These are phyloP conservation scores for Pyricularia pennisetigena DNA, from an alignment of 2,329 filamentous ascomycete genomes.

Conservation along the genomic window DNA sequence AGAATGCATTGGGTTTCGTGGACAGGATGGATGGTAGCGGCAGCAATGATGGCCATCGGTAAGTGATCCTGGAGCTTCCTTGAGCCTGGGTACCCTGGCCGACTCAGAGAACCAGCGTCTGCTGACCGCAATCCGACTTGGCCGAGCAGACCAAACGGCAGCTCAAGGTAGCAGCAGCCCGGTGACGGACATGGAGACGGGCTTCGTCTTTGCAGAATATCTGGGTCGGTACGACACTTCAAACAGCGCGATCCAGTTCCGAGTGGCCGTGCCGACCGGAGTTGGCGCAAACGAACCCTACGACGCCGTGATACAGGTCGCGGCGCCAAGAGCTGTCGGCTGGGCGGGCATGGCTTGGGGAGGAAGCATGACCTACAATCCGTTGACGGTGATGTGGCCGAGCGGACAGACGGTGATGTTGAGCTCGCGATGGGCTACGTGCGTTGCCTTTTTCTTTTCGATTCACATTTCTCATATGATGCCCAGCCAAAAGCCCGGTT, in stretches of 20 bases:
- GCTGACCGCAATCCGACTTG: neutral
- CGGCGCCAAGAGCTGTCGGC: conserved; percentile 30
- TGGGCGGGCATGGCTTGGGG: conserved; percentile 40
- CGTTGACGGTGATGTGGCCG: conserved; percentile 32
- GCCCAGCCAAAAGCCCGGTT: neutral
- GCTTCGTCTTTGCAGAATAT: conserved; percentile 32
- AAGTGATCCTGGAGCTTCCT: neutral
- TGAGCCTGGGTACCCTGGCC: neutral
- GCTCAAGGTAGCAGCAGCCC: neutral
- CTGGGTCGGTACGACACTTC: conserved; percentile 10
- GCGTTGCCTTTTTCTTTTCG: neutral
- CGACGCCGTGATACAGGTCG: conserved; percentile 28
- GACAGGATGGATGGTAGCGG: neutral
- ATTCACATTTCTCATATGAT: neutral
- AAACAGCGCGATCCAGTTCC: conserved; percentile 21
- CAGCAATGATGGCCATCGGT: conserved; percentile 3
- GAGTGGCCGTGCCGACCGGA: conserved; percentile 23
- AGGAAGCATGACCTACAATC: conserved; percentile 36
- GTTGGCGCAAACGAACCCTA: conserved; percentile 15
- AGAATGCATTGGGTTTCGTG: neutral
- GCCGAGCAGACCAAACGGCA: neutral
- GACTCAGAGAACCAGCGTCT: too few relatives aligned
- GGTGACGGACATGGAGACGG: conserved; percentile 22
- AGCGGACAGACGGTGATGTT: conserved; percentile 29
- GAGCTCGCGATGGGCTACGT: conserved; percentile 21